Evolutionary conservation across 2,329 filamentous ascomycete species (phyloP).

Genomic region (Bipolaris bicolor): DNA sequence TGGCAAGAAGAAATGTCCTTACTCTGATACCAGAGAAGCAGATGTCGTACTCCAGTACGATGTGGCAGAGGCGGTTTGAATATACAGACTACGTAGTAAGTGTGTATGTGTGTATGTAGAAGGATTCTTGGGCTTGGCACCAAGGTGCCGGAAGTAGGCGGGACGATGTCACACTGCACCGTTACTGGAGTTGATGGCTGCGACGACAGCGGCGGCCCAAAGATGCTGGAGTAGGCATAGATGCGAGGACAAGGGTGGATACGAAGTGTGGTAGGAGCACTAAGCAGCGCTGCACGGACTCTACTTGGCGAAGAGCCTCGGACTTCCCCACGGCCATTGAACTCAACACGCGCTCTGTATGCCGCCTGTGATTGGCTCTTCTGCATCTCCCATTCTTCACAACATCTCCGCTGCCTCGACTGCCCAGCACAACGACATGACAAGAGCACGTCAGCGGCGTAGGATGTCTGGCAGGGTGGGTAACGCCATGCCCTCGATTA

Average conservation of each 20-base stretch:
- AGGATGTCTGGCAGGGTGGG: not conserved
- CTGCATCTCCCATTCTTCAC: conserved; percentile 8
- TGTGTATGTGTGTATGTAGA: not conserved
- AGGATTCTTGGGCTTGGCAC: not conserved
- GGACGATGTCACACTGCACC: conserved; percentile 3
- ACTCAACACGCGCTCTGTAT: conserved; percentile 13
- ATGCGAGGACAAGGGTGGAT: not conserved
- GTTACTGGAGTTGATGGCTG: conserved; percentile 3
- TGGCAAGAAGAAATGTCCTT: not conserved
- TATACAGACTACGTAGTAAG: too few species aligned
- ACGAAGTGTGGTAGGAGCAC: not conserved
- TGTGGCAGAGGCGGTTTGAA: too few species aligned
- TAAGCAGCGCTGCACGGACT: conserved; percentile 8
- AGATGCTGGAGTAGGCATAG: not conserved
- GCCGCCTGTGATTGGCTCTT: conserved; percentile 22
- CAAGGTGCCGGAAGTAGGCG: not conserved
- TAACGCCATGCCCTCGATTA: conserved; percentile 11
- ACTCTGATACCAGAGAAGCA: not conserved
- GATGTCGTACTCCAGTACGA: not conserved
- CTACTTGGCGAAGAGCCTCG: conserved; percentile 3
- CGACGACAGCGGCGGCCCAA: conserved; percentile 5
- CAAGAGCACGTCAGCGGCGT: conserved; percentile 12
- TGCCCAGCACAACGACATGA: conserved; percentile 8
- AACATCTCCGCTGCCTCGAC: conserved; percentile 6
- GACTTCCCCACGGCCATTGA: conserved; percentile 19